Evolutionary conservation across 352 stramenopile genomes (phyloP).

Genomic region (Phytophthora pinifolia): DNA sequence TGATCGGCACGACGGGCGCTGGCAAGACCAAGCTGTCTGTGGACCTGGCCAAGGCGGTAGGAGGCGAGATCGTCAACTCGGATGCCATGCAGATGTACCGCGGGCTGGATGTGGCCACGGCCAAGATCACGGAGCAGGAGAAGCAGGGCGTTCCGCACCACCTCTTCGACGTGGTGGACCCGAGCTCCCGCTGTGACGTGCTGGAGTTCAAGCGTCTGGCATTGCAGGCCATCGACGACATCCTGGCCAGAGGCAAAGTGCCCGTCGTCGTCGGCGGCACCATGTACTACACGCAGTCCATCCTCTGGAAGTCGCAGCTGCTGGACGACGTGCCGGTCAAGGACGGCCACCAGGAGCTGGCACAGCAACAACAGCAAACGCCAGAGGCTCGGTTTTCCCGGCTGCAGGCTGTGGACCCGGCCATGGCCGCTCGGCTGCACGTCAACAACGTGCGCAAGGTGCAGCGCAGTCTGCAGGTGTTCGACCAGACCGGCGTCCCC

Average conservation of each 20-base stretch:
- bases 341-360: conserved; percentile 1
- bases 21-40: conserved; percentile 93
- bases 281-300: conserved; percentile 92
- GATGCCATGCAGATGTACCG: conserved; percentile 93
- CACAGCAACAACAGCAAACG: conserved; percentile 29
- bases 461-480: conserved; percentile 83
- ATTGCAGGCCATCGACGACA: conserved; percentile 78
- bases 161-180: conserved; percentile 85
- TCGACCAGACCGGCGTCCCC: conserved; percentile 71
- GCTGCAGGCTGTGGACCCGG: conserved; percentile 74
- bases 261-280: conserved; percentile 92
- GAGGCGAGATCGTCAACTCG: conserved; percentile 91
- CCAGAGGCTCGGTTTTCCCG: conserved; percentile 60
- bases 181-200: conserved; percentile 73
- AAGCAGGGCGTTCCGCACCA: conserved; percentile 90
- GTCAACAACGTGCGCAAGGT: conserved; percentile 88
- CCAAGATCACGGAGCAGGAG: conserved; percentile 86
- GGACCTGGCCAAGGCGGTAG: conserved; percentile 87
- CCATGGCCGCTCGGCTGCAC: conserved; percentile 81
- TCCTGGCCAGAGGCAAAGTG: conserved; percentile 83
- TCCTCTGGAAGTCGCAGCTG: conserved; percentile 88
- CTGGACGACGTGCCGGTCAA: conserved; percentile 66
- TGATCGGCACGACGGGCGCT: conserved; percentile 90
- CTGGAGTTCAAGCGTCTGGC: conserved; percentile 81
- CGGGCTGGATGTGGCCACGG: conserved; percentile 87